Base-by-base conservation (phyloP, 75 land plant species). In the Sequoiadendron giganteum region DNA sequence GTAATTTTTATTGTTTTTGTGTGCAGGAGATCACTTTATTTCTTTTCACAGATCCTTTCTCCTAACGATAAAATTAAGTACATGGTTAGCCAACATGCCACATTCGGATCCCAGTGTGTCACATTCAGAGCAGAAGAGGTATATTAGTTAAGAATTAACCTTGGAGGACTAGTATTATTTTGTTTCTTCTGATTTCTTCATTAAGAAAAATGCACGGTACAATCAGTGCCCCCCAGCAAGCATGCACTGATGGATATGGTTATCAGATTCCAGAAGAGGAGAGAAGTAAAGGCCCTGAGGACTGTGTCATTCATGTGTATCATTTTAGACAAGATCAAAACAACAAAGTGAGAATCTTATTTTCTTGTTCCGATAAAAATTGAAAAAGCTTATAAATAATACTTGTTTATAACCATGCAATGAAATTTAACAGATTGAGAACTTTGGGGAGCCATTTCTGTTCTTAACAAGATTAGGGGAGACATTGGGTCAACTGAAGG, bases 261-360 rank as follows among this genome's bases (percentile, higher is more conserved):
- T 73, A 73, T 73, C 77, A 73, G 77, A 73, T 73, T 32, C 77
- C 77, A 30, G 77, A 73, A 73, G 77, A 73, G 38, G 77, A 73
- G 38, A 73, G 77, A 73, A 34, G 15, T 73, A 73, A 73, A 73
- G 77, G 77, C 4, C 77, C 77, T 34, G 38, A 73, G 36, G 77
- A 73, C 3, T 73, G 77, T 13, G 15, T 73, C 10, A 34, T 73
- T 25, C 38, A 73, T 34, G 77, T 73, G 14, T 34, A 73, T 34
- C 77, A 73, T 73, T 73, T 73, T 34, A 73, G 38, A 73, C 38
- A 11, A 13, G 34, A 25, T 34, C 38, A 73, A 34, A 73, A 30
- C 11, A 25, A 73, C 38, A 73, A 32, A 0, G 77, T 73, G 14
- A 73, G 77, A 73, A 73, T 73, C 32, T 32, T 73, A 10, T 34